A percentile compares a stretch with the other conserved stretches of the same genome.
Conservation (phyloP, 2,329 filamentous ascomycete genomes). For the Metarhizium guizhouense region DNA sequence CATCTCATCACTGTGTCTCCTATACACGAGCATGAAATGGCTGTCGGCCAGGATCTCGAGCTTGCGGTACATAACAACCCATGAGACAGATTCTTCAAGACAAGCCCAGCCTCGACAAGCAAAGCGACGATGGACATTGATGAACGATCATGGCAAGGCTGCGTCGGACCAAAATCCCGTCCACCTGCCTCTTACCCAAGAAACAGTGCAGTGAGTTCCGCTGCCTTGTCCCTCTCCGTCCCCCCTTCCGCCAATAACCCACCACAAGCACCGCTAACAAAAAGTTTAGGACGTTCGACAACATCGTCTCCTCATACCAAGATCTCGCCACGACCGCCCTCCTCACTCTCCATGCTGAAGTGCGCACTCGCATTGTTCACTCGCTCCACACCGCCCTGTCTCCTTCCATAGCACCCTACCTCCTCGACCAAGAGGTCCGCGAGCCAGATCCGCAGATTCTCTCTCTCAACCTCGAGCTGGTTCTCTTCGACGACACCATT, state of each 20-base stretch:
- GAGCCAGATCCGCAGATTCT: constrained; percentile 75
- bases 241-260: neutral
- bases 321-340: constrained; percentile 72
- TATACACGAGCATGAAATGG: constrained; percentile 99
- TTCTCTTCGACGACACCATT: constrained; percentile 80
- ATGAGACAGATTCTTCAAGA: constrained; percentile 57
- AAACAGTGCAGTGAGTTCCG: constrained; percentile 64
- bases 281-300: constrained; percentile 64
- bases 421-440: constrained; percentile 61
- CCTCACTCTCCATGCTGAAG: constrained; percentile 79
- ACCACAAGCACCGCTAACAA: constrained; percentile 14
- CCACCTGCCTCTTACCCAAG: constrained; percentile 78
- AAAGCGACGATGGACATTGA: constrained; percentile 74
- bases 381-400: constrained; percentile 60
- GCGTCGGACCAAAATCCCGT: constrained; percentile 57
- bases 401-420: constrained; percentile 51
- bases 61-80: constrained; percentile 71
- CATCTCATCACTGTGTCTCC: constrained; percentile 72
- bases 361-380: constrained; percentile 76
- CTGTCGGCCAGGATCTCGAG: constrained; percentile 74
- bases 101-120: constrained; percentile 46
- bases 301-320: constrained; percentile 73
- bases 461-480: constrained; percentile 72
- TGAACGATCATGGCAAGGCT: constrained; percentile 53
- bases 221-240: neutral